Percentiles rank a stretch among this genome's conserved stretches.
Evolutionary conservation across 495 filamentous ascomycete genomes (phyloP).

Genomic region (Umbilicaria muhlenbergii): DNA sequence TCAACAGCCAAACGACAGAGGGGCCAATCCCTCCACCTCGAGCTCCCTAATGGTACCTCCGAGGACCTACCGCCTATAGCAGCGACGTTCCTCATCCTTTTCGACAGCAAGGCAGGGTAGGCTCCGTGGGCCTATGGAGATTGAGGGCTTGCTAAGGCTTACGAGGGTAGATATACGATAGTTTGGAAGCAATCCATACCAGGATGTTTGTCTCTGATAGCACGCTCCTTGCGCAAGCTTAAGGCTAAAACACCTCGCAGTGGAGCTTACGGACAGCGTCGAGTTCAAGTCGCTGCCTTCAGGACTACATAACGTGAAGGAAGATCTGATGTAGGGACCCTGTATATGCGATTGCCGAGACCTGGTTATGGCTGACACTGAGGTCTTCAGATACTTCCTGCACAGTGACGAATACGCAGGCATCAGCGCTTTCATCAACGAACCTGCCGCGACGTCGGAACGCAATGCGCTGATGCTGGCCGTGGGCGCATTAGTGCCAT

Average conservation of each 20-base stretch:
- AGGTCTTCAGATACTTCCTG: conserved; percentile 57
- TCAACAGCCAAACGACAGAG: conserved; percentile 8
- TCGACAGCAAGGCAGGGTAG: conserved; percentile 75
- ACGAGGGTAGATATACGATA: conserved; percentile 49
- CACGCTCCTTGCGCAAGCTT: conserved; percentile 6
- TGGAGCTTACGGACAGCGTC: conserved; percentile 75
- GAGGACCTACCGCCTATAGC: conserved; percentile 53
- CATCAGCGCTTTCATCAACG: conserved; percentile 83
- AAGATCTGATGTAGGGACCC: conserved; percentile 59
- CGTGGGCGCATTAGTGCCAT: conserved; percentile 72
- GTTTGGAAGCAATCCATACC: conserved; percentile 64
- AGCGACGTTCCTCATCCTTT: conserved; percentile 73
- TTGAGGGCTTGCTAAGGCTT: conserved; percentile 7
- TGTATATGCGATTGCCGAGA: neutral
- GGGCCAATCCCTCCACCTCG: conserved; percentile 14
- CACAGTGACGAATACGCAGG: conserved; percentile 68
- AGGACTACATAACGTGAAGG: conserved; percentile 73
- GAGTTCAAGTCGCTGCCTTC: conserved; percentile 93
- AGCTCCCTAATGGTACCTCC: conserved; percentile 4
- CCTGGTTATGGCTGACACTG: neutral
- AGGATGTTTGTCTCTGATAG: conserved; percentile 29
- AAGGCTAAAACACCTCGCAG: conserved; percentile 19
- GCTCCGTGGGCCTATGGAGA: conserved; percentile 6
- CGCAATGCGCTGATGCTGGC: conserved; percentile 88
- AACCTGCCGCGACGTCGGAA: conserved; percentile 55